phyloP scores from a whole-genome alignment of 768 basidiomycete species.

The Lactarius hatsudake region DNA sequence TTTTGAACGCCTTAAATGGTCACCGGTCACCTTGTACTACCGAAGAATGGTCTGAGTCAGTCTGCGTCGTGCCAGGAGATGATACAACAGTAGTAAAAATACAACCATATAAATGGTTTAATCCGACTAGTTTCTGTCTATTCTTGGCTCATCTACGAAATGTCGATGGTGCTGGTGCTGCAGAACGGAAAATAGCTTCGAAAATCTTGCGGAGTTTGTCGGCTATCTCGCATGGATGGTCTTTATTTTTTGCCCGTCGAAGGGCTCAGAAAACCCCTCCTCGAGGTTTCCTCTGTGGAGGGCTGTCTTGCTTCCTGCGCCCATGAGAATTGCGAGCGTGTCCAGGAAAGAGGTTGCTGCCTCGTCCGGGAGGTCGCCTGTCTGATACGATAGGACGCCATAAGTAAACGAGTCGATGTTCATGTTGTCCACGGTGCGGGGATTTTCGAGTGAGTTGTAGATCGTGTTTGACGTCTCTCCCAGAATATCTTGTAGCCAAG shows the following conservation, averaged over 20 bases:
- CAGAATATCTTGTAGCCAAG: conserved; percentile 10
- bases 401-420: conserved; percentile 11
- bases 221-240: conserved; percentile 33
- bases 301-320: not conserved
- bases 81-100: not conserved
- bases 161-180: not conserved
- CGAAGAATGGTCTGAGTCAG: not conserved
- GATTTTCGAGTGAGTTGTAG: not conserved
- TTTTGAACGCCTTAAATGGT: not conserved
- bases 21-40: not conserved
- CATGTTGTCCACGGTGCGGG: not conserved
- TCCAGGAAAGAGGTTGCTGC: conserved; percentile 3
- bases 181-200: conserved; percentile 1
- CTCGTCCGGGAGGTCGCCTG: not conserved
- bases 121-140: not conserved
- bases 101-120: not conserved
- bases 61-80: not conserved
- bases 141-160: not conserved
- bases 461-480: conserved; percentile 8
- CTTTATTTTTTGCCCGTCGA: not conserved
- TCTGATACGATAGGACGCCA: conserved; percentile 4
- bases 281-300: not conserved
- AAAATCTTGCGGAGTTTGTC: not conserved
- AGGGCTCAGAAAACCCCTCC: not conserved
- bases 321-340: conserved; percentile 4